Evolutionary conservation across 116 monocot genomes (phyloP), one percentile per base, ranked within the genome.

Genomic region (Phalaenopsis hybrid): DNA sequence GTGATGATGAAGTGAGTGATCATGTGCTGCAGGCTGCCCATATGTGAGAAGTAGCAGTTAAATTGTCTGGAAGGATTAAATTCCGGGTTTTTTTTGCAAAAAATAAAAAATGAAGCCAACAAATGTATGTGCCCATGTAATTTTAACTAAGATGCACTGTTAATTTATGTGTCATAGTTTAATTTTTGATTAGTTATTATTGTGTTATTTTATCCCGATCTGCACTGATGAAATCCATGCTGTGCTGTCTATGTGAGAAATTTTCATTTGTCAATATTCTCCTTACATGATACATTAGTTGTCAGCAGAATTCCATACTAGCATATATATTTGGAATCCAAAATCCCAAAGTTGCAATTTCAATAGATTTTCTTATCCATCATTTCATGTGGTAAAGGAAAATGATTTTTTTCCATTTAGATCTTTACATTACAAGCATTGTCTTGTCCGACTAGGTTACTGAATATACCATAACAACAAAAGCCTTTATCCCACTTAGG

Each of bases 1-100:
- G n/a, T 21, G 84, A 86, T 57, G 79, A 83, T 33, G 83, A 86
- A 37, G 86, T 59, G 75, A 82, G 84, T 59, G 76, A 34, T 15
- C 37, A 48, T 70, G 20, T 84, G 57, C 49, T 79, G 65, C 78
- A 87, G 41, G 77, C 76, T 85, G 87, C 83, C 45, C 67, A 85
- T 37, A 77, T 90, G 79, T 83, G 85, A 87, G 23, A 80, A 79
- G 44, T 83, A 21, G 4, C 16, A 5, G 10, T 37, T 15, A 37
- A 37, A 72, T 34, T 3, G 34, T 13, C 3, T n/a, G 37, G 13
- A 72, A 72, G 28, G 12, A 7, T 15, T 72, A 34, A 5, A 37
- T 72, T 72, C 5, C 37, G 37, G 11, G 37, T 70, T 37, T 37
- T 4, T 37, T 15, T 13, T 72, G 72, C 28, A 72, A 72, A 5